phyloP scores from a whole-genome alignment of 352 stramenopile species.

The Phytopythium mirpurense region DNA sequence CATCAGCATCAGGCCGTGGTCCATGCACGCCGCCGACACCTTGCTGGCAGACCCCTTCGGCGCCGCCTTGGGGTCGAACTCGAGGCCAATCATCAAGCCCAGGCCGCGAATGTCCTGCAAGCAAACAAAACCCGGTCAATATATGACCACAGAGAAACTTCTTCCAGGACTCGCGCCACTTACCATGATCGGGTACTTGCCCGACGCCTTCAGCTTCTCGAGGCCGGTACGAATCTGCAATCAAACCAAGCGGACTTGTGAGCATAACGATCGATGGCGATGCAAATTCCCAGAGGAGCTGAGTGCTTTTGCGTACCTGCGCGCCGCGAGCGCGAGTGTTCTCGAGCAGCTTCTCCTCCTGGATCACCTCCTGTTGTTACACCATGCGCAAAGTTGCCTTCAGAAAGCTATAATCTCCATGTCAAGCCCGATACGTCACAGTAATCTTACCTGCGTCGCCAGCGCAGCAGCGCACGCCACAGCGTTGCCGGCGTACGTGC shows the following conservation, averaged over 20 bases:
- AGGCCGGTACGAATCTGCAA: constrained; percentile 58
- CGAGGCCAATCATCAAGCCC: constrained; percentile 91
- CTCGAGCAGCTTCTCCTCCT: constrained; percentile 85
- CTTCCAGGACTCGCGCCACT: background rate
- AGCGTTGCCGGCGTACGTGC: constrained; percentile 91
- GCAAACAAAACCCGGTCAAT: constrained; percentile 1
- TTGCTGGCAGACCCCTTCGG: constrained; percentile 59
- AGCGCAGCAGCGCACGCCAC: constrained; percentile 90
- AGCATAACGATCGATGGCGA: background rate
- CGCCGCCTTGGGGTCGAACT: constrained; percentile 74
- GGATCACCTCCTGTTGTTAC: constrained; percentile 64
- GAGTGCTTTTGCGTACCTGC: constrained; percentile 19
- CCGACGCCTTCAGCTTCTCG: constrained; percentile 63
- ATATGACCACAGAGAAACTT: background rate
- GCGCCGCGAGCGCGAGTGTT: constrained; percentile 71
- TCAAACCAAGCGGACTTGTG: background rate
- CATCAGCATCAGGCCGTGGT: constrained; percentile 88
- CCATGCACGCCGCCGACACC: constrained; percentile 77
- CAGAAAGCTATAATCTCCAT: background rate
- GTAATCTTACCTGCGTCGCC: constrained; percentile 33
- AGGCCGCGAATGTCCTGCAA: constrained; percentile 80
- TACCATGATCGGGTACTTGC: constrained; percentile 58
- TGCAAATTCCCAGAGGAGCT: background rate
- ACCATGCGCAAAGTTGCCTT: background rate
- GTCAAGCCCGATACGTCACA: too few species aligned